These are phyloP conservation scores for Cytospora schulzeri DNA, from an alignment of 2,329 filamentous ascomycete species.

Conservation along the genomic window DNA sequence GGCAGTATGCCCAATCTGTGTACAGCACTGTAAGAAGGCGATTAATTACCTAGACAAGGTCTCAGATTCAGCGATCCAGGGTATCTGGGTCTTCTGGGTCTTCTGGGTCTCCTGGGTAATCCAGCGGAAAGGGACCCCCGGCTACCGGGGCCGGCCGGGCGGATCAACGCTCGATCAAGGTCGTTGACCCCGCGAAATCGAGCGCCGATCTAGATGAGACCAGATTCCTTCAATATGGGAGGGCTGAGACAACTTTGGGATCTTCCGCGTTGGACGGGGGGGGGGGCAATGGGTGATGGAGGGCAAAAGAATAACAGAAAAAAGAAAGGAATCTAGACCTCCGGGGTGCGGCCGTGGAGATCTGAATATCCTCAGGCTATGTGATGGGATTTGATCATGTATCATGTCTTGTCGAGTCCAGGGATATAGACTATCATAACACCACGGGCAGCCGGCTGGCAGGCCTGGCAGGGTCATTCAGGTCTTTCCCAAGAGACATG, in stretches of 20 bases:
- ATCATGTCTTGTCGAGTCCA: not conserved
- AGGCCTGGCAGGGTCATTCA: too few species aligned
- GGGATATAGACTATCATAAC: not conserved
- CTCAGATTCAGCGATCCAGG: not conserved
- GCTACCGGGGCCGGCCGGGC: constrained; percentile 6
- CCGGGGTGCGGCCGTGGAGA: not conserved
- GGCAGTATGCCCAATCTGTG: too few species aligned
- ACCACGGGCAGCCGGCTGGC: not conserved
- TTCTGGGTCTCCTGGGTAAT: not conserved
- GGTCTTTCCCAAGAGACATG: not conserved
- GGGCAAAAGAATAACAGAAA: too few species aligned
- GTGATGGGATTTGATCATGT: too few species aligned
- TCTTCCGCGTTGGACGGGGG: not conserved
- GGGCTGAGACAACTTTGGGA: not conserved
- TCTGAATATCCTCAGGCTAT: not conserved
- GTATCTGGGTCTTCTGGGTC: not conserved
- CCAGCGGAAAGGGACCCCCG: not conserved
- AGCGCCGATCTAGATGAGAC: constrained; percentile 21
- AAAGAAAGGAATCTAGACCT: not conserved
- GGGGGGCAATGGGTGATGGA: not conserved
- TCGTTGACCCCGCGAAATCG: constrained; percentile 19
- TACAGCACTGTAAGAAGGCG: not conserved
- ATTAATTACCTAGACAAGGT: not conserved
- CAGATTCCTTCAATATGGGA: not conserved
- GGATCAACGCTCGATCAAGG: not conserved